Evolutionary conservation across 179 eudicot genomes (phyloP), one percentile per base, ranked within the genome.

Genomic region (Sideroxylon spinosum): DNA sequence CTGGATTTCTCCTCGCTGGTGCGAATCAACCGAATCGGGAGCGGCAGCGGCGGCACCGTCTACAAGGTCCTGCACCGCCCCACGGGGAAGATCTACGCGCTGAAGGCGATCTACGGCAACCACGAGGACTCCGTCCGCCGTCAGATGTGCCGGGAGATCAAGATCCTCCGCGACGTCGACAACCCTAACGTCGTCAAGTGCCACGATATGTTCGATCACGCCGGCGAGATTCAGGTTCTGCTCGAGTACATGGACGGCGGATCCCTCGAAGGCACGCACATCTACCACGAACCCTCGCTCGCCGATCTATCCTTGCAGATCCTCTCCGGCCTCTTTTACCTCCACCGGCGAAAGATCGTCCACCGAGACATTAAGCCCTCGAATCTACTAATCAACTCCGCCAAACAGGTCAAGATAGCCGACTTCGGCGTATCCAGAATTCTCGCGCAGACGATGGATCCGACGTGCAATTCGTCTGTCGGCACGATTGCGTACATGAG

Each of bases 11-110:
- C 91, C 2, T 88, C 85, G 55, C 80, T 90, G 0, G 90, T 86
- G n/a, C 79, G 84, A 52, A 64, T 88, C 66, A 90, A 84, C 83
- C 91, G 97, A 29, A 84, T 93, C 84, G 97, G 96, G 1, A 86
- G 90, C 69, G 97, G 96, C 32, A 88, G 83, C 14, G 96, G 97
- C 1, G 97, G 97, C 13, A 93, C 96, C 0, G 97, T 93, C 69
- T 93, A 93, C 89, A 89, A 90, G 74, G 98, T 93, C 61, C 55
- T 86, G 59, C 94, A 92, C 82, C 91, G 91, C 8, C 91, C 91
- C 5, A 76, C 93, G 0, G 83, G 82, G 9, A 83, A 53, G 80
- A 22, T 90, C 81, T 92, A 83, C 87, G 98, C 88, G 2, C 61
- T 89, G 0, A 87, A 86, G 52, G 90, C 85, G 0, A 84, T 89